These are phyloP conservation scores for Fusarium anguioides DNA, from an alignment of 2,329 filamentous ascomycete species.

Conservation along the genomic window DNA sequence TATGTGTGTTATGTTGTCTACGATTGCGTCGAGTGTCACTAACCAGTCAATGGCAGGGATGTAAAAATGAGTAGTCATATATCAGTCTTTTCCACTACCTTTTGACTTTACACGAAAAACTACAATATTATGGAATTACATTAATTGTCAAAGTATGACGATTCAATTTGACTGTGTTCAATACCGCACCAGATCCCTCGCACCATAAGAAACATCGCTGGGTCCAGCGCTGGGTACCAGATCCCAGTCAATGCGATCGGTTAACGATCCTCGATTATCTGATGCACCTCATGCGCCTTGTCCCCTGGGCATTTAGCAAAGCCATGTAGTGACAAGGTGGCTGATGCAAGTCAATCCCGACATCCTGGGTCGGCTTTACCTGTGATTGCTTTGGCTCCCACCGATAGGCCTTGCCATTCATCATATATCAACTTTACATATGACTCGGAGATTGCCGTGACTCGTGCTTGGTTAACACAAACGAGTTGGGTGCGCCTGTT, in stretches of 20 bases:
- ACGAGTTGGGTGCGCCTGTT: not conserved
- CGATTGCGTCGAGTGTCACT: not conserved
- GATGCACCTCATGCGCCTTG: constrained; percentile 6
- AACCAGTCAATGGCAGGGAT: constrained; percentile 2
- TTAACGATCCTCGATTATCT: constrained; percentile 9
- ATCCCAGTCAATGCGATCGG: constrained; percentile 7
- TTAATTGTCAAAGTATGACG: not conserved
- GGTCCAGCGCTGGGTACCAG: not conserved
- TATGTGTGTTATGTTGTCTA: constrained; percentile 15
- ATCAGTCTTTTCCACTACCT: not conserved
- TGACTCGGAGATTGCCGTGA: constrained; percentile 1
- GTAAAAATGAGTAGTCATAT: constrained; percentile 1
- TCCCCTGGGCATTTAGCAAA: not conserved
- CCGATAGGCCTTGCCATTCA: not conserved
- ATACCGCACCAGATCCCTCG: not conserved
- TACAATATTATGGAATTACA: constrained; percentile 8
- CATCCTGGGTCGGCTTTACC: constrained; percentile 14
- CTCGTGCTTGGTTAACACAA: not conserved
- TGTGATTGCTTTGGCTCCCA: constrained; percentile 1
- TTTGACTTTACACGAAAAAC: not conserved
- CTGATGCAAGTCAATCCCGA: constrained; percentile 22
- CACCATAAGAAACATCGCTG: not conserved
- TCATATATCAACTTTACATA: constrained; percentile 16
- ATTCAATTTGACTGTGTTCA: not conserved
- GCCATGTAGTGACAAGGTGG: constrained; percentile 13